phyloP scores from a whole-genome alignment of 768 basidiomycete species.

The Lactifluus hygrophoroides region DNA sequence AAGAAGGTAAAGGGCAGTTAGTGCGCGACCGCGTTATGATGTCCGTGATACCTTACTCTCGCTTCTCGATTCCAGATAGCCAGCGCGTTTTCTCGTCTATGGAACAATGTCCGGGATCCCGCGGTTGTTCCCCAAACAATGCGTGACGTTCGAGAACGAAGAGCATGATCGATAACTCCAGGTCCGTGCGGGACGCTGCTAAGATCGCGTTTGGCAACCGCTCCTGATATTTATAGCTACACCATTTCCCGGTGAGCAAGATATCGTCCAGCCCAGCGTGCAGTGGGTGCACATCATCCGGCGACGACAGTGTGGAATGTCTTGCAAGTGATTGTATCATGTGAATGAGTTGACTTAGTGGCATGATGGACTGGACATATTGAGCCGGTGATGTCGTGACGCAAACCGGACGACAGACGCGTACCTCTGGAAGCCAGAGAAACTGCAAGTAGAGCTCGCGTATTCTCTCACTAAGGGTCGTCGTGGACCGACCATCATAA shows the following conservation, averaged over 20 bases:
- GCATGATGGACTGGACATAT: slow-evolving; percentile 55
- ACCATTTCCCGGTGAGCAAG: slow-evolving; percentile 75
- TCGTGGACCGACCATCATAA: slow-evolving; percentile 10
- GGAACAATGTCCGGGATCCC: slow-evolving; percentile 8
- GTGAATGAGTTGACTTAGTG: slow-evolving; percentile 47
- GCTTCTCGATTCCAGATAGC: slow-evolving; percentile 17
- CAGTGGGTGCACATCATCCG: slow-evolving; percentile 40
- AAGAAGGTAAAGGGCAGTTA: not conserved
- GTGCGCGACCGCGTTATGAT: not conserved
- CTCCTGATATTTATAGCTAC: slow-evolving; percentile 54
- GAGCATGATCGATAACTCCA: slow-evolving; percentile 25
- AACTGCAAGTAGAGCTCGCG: slow-evolving; percentile 18
- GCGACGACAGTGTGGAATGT: slow-evolving; percentile 23
- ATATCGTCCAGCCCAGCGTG: slow-evolving; percentile 53
- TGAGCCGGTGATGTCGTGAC: not conserved
- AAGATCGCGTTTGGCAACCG: slow-evolving; percentile 23
- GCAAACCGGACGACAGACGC: not conserved
- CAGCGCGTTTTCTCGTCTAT: slow-evolving; percentile 31
- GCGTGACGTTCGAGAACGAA: slow-evolving; percentile 9
- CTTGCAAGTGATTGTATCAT: slow-evolving; percentile 48
- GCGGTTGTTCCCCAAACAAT: slow-evolving; percentile 19
- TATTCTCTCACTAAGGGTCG: slow-evolving; percentile 7
- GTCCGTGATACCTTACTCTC: slow-evolving; percentile 38
- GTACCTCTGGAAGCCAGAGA: slow-evolving; percentile 20
- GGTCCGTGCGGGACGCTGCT: slow-evolving; percentile 19